These are phyloP conservation scores for Boletus vinaceobasis DNA, from an alignment of 768 basidiomycete genomes.

Conservation along the genomic window DNA sequence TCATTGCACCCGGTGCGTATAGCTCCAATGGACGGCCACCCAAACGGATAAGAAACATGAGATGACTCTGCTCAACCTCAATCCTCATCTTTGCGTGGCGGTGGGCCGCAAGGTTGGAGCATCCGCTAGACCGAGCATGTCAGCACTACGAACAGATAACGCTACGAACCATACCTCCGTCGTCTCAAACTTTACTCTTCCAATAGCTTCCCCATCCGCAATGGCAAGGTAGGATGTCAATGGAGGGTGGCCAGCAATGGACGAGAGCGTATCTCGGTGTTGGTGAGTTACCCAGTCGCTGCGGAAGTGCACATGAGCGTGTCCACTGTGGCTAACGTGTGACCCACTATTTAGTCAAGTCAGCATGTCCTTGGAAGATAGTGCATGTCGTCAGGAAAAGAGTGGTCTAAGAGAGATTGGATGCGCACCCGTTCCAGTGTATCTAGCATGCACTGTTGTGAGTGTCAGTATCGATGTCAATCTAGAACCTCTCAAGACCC, in stretches of 20 bases:
- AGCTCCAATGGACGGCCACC: background rate
- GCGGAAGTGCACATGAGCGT: constrained; percentile 12
- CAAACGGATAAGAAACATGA: background rate
- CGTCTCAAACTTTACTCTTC: constrained; percentile 89
- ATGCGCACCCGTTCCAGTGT: constrained; percentile 86
- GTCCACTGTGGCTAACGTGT: background rate
- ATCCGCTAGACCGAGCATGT: constrained; percentile 56
- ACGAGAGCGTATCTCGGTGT: constrained; percentile 91
- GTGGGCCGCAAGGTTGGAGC: constrained; percentile 93
- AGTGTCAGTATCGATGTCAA: constrained; percentile 5
- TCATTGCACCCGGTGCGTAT: background rate
- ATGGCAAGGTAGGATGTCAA: constrained; percentile 85
- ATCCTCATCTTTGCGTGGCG: constrained; percentile 86
- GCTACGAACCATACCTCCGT: constrained; percentile 62
- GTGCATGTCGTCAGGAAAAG: constrained; percentile 7
- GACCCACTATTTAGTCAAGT: constrained; percentile 91
- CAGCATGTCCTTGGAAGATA: constrained; percentile 74
- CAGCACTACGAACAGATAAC: constrained; percentile 20
- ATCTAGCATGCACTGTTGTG: constrained; percentile 82
- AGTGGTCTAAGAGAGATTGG: background rate
- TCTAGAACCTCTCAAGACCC: constrained; percentile 30
- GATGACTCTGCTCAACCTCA: constrained; percentile 17
- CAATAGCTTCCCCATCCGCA: constrained; percentile 92
- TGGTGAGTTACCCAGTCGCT: constrained; percentile 99
- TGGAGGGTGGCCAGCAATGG: constrained; percentile 88